Conservation (phyloP, 2,329 filamentous ascomycete genomes). For the Colletotrichum higginsianum region DNA sequence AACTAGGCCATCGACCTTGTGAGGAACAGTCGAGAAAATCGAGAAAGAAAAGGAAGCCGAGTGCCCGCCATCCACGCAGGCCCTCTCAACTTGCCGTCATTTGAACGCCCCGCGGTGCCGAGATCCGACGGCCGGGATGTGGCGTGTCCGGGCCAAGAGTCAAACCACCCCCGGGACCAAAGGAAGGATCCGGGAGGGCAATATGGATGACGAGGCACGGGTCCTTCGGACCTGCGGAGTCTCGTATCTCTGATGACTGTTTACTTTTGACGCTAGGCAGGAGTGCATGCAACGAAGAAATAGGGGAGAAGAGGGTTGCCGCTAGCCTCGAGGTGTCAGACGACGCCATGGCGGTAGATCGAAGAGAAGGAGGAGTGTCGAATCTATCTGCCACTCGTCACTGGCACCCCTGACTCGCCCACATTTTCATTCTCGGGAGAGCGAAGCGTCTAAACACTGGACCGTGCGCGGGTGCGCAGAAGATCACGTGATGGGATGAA, state of each 20-base stretch:
- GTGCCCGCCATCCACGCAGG: not conserved
- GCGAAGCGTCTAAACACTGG: not conserved
- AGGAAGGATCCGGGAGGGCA: not conserved
- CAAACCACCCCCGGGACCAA: constrained; percentile 27
- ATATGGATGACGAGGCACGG: constrained; percentile 30
- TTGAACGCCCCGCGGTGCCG: constrained; percentile 30
- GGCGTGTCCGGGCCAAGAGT: constrained; percentile 34
- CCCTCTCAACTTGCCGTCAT: constrained; percentile 17
- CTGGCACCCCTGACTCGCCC: constrained; percentile 8
- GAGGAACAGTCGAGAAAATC: not conserved
- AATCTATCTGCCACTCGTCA: constrained; percentile 5
- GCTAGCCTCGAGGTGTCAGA: not conserved
- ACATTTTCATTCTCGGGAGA: not conserved
- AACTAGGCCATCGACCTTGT: not conserved
- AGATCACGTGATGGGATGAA: not conserved
- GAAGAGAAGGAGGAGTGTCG: not conserved
- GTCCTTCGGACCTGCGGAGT: not conserved
- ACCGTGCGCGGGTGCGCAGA: not conserved
- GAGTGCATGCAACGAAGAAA: not conserved
- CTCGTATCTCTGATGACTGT: not conserved
- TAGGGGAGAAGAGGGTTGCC: not conserved
- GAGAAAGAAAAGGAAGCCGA: not conserved
- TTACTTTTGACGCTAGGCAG: not conserved
- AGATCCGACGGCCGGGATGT: constrained; percentile 41
- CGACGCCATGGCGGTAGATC: not conserved